Base-by-base conservation (phyloP, 192 early-diverging fungal species). In the Coemansia sp. region DNA sequence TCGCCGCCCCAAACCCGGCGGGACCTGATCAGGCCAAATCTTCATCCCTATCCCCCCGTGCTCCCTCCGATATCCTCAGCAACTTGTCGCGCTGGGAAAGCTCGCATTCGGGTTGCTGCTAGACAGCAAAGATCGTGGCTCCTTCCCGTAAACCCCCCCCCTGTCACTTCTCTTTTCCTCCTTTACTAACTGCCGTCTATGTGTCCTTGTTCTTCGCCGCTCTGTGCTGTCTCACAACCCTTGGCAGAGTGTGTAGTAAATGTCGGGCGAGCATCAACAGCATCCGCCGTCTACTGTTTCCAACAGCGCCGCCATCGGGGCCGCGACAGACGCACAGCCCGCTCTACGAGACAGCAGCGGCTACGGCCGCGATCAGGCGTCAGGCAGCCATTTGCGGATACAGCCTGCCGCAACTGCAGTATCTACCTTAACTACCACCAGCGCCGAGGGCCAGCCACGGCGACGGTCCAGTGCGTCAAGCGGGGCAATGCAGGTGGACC, bases 221-320 rank as follows among this genome's bases (percentile, higher is more conserved):
- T 14, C 16, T 44, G 27, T 12, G 4, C 43, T 30, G 8, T 26
- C 21, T 16, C 18, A 32, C 14, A 13, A 33, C 17, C 21, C 14
- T 26, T 11, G 27, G 44, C 1, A 13, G 9, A 34, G 18, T 21
- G 36, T 71, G 56, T 71, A 71, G 67, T 56, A 64, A 63, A 71
- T 71, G 67, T 60, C 67, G 34, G 54, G 56, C 32, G 43, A 64
- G 38, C 60, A 64, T 26, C 22, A 51, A 17, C 47, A 62, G 35
- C 28, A 57, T 22, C 50, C 26, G 39, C 40, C 21, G 44, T 41
- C 56, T 32, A 32, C 46, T 7, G 25, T 42, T 10, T 47, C 25
- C 34, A 39, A 35, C 47, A 44, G 34, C 48, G 40, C 38, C 13
- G 48, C 38, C 38, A 38, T n/a, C n/a, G n/a, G n/a, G n/a, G n/a